Evolutionary conservation across 345 rosid species (phyloP).

Genomic region (Anacardium occidentale): DNA sequence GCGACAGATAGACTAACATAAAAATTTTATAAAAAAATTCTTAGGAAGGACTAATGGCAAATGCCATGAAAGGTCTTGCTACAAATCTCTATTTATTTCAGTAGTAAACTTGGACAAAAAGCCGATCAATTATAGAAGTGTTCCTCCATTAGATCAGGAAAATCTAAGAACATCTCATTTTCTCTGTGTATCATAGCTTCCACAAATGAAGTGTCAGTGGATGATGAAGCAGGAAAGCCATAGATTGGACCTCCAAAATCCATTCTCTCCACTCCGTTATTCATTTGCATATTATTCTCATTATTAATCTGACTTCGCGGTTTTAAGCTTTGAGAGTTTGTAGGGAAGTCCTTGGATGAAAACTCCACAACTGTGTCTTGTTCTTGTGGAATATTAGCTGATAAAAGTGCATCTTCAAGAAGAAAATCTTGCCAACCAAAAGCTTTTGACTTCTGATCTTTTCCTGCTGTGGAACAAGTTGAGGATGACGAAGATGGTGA

Average conservation of each 20-base stretch:
- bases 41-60: background rate
- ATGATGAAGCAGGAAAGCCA: constrained; percentile 27
- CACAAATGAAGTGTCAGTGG: constrained; percentile 47
- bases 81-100: background rate
- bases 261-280: constrained; percentile 22
- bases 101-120: background rate
- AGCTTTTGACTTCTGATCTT: constrained; percentile 32
- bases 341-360: constrained; percentile 29
- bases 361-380: constrained; percentile 26
- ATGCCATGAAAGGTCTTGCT: background rate
- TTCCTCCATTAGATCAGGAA: constrained; percentile 62
- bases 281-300: background rate
- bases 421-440: constrained; percentile 87
- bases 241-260: constrained; percentile 10
- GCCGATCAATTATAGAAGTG: constrained; percentile 33
- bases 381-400: constrained; percentile 20
- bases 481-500: constrained; percentile 44
- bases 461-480: constrained; percentile 54
- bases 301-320: constrained; percentile 4
- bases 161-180: constrained; percentile 62
- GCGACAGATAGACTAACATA: too few relatives aligned
- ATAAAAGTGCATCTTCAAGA: constrained; percentile 50
- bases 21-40: too few relatives aligned
- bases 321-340: constrained; percentile 18
- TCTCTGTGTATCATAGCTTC: constrained; percentile 64